Percentiles rank a stretch among this genome's conserved stretches.
Conservation (phyloP, 1,139 yeast genomes). For the Suhomyces kunorum region DNA sequence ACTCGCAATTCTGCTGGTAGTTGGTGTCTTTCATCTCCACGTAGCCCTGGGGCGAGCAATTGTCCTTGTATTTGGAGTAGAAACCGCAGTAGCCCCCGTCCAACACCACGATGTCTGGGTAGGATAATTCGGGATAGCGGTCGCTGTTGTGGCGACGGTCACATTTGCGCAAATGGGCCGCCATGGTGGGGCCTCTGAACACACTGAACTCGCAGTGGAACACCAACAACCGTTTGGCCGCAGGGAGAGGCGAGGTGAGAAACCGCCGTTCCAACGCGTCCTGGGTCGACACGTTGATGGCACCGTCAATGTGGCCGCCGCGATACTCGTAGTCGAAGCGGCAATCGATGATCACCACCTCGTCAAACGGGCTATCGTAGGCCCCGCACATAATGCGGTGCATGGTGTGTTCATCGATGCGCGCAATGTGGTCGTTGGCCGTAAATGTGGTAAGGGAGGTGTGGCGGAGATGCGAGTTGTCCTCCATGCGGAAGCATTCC, state of each 20-base stretch:
- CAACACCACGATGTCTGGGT: slow-evolving; percentile 84
- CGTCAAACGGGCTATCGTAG: slow-evolving; percentile 56
- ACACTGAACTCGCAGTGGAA: slow-evolving; percentile 96
- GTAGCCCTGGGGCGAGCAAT: slow-evolving; percentile 76
- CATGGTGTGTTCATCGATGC: slow-evolving; percentile 69
- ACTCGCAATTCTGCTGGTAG: slow-evolving; percentile 66
- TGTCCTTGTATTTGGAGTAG: slow-evolving; percentile 52
- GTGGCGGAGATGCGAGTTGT: slow-evolving; percentile 42
- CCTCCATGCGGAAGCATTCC: slow-evolving; percentile 30
- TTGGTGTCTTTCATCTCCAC: slow-evolving; percentile 84
- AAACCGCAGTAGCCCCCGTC: slow-evolving; percentile 91
- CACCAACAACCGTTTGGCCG: slow-evolving; percentile 49
- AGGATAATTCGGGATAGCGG: slow-evolving; percentile 74
- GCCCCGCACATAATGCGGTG: slow-evolving; percentile 61
- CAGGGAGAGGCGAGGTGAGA: slow-evolving; percentile 16
- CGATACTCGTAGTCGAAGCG: slow-evolving; percentile 87
- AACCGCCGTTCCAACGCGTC: slow-evolving; percentile 61
- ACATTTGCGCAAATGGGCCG: slow-evolving; percentile 76
- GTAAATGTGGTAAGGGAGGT: slow-evolving; percentile 48
- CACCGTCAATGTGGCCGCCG: slow-evolving; percentile 90
- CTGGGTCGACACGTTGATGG: slow-evolving; percentile 74
- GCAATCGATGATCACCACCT: slow-evolving; percentile 73
- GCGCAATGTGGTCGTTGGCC: slow-evolving; percentile 68
- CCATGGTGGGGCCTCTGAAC: slow-evolving; percentile 91
- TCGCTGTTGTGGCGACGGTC: slow-evolving; percentile 76